These are phyloP conservation scores for Phalaenopsis aphrodite DNA, from an alignment of 106 monocot species.

Conservation along the genomic window DNA sequence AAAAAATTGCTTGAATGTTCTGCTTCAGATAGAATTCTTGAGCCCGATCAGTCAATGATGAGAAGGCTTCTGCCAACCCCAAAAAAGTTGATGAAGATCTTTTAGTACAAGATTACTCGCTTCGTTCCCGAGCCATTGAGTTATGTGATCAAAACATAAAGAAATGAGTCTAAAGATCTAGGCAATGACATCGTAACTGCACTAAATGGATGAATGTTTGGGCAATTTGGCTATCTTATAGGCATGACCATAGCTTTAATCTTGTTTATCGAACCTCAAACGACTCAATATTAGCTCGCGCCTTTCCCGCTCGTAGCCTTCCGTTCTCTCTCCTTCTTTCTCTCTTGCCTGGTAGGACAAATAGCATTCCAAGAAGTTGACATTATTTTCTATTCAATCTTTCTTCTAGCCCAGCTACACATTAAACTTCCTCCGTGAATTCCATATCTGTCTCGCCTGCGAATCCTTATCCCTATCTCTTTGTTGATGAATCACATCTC, in stretches of 20 bases:
- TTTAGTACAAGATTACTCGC: constrained; percentile 5
- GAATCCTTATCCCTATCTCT: no score
- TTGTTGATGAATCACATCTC: no score
- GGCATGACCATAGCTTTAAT: background rate
- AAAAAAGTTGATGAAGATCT: background rate
- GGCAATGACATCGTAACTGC: background rate
- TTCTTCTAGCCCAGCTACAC: no score
- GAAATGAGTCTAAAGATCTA: background rate
- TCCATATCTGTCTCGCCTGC: no score
- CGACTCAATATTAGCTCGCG: no score
- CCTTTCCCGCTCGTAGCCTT: no score
- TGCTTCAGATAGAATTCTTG: background rate
- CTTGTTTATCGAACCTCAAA: background rate
- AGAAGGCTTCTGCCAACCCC: background rate
- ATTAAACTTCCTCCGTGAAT: no score
- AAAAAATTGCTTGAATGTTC: background rate
- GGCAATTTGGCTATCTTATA: background rate
- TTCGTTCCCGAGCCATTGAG: background rate
- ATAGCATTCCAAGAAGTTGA: no score
- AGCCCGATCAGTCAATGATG: background rate
- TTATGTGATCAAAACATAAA: background rate
- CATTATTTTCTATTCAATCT: no score
- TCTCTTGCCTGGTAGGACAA: no score
- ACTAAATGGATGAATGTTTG: background rate
- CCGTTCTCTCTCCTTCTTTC: no score